Percentiles rank a stretch among this genome's conserved stretches.
These are phyloP conservation scores for Saccharomycopsis sp. DNA, from an alignment of 805 yeast genomes.

Conservation along the genomic window DNA sequence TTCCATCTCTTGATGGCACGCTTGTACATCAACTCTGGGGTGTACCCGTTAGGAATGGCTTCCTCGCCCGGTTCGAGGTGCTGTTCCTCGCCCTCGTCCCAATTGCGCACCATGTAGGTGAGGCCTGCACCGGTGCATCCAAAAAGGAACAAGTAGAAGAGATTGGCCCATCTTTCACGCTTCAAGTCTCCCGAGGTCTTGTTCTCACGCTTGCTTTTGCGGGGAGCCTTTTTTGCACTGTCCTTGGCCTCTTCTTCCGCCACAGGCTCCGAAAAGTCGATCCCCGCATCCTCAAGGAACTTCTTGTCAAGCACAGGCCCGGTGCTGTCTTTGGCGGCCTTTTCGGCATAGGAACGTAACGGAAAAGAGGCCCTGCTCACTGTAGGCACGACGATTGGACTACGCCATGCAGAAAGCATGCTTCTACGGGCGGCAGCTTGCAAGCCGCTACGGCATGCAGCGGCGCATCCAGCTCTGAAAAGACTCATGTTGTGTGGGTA, in stretches of 20 bases:
- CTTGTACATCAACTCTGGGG: constrained; percentile 55
- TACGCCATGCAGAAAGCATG: background rate
- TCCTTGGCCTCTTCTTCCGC: constrained; percentile 14
- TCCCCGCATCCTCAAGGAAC: background rate
- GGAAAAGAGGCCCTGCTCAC: too few relatives aligned
- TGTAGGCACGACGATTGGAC: too few relatives aligned
- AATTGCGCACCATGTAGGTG: constrained; percentile 71
- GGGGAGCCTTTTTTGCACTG: constrained; percentile 11
- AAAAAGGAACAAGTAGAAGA: constrained; percentile 53
- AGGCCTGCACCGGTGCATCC: constrained; percentile 48
- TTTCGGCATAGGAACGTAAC: too few relatives aligned
- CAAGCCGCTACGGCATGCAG: background rate
- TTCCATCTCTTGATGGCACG: constrained; percentile 68
- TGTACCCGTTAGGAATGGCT: constrained; percentile 57
- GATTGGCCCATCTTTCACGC: constrained; percentile 75
- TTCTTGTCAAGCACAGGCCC: constrained; percentile 7
- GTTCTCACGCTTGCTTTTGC: constrained; percentile 48
- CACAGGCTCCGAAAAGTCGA: background rate
- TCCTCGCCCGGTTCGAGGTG: constrained; percentile 35
- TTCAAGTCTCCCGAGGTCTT: constrained; percentile 68
- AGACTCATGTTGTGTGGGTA: background rate
- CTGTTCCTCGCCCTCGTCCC: constrained; percentile 72
- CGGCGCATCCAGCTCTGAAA: background rate
- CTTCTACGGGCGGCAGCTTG: background rate
- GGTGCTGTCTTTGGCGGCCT: constrained; percentile 16